These are phyloP conservation scores for Ophiostoma tasmaniense DNA, from an alignment of 2,329 filamentous ascomycete species.

Conservation along the genomic window DNA sequence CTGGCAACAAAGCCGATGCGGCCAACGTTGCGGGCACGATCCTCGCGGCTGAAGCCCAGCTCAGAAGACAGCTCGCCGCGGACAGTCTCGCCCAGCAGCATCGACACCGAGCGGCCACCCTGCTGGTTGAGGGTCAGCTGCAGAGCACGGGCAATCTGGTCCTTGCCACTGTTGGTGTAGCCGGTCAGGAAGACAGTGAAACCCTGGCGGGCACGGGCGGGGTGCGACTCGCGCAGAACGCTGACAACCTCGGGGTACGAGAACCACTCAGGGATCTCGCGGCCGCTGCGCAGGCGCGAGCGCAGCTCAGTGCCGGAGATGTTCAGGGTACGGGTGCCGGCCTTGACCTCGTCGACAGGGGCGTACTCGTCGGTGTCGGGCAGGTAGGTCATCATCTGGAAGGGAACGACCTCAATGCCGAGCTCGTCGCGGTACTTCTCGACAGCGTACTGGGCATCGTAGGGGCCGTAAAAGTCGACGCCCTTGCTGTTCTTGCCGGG, in stretches of 20 bases:
- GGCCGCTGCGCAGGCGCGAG: constrained; percentile 78
- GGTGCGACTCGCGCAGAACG: constrained; percentile 93
- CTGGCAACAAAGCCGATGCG: constrained; percentile 95
- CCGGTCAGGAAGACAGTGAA: constrained; percentile 98
- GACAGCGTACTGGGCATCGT: constrained; percentile 92
- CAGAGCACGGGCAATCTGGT: constrained; percentile 87
- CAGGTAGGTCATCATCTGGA: constrained; percentile 99
- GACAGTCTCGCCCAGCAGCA: constrained; percentile 92
- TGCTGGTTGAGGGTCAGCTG: constrained; percentile 98
- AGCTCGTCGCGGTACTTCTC: constrained; percentile 96
- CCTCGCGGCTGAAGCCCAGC: constrained; percentile 87
- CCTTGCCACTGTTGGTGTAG: constrained; percentile 94
- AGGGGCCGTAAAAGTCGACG: constrained; percentile 94
- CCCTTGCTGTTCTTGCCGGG: constrained; percentile 98
- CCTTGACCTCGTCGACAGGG: constrained; percentile 80
- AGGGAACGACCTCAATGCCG: constrained; percentile 96
- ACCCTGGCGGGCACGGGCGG: constrained; percentile 79
- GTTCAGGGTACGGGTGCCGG: constrained; percentile 76
- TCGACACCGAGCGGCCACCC: constrained; percentile 85
- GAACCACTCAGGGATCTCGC: constrained; percentile 98
- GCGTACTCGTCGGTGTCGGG: constrained; percentile 95
- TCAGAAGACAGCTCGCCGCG: constrained; percentile 88
- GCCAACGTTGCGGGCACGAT: constrained; percentile 89
- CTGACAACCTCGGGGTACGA: constrained; percentile 98
- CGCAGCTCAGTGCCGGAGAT: constrained; percentile 88